Percentiles rank a stretch among this genome's conserved stretches.
Evolutionary conservation across 345 rosid genomes (phyloP).

Genomic region (Brassica incana): DNA sequence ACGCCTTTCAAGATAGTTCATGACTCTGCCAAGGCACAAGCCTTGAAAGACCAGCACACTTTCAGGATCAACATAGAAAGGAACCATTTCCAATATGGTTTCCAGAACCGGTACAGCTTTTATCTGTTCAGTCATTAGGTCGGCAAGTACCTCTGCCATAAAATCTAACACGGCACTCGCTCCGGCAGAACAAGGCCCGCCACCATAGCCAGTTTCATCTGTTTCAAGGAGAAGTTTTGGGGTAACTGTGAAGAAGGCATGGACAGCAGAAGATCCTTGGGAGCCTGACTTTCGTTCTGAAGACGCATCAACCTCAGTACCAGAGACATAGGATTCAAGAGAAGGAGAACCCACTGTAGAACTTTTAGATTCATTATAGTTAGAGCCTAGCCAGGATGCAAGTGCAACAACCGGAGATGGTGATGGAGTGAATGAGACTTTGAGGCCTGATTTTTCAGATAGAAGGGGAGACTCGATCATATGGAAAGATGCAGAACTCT

Average conservation of each 20-base stretch:
- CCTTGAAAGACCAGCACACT: conserved; percentile 91
- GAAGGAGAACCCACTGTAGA: conserved; percentile 57
- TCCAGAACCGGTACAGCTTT: conserved; percentile 82
- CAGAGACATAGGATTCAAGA: conserved; percentile 61
- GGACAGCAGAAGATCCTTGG: conserved; percentile 58
- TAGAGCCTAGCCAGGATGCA: conserved; percentile 80
- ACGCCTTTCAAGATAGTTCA: conserved; percentile 97
- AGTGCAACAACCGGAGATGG: conserved; percentile 75
- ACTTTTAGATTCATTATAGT: conserved; percentile 56
- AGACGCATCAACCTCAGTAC: conserved; percentile 67
- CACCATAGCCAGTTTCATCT: conserved; percentile 96
- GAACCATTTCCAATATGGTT: conserved; percentile 83
- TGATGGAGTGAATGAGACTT: conserved; percentile 53
- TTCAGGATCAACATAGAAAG: conserved; percentile 88
- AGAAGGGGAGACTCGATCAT: conserved; percentile 69
- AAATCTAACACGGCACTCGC: conserved; percentile 96
- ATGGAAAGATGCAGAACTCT: conserved; percentile 60
- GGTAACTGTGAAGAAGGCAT: conserved; percentile 55
- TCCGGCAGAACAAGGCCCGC: conserved; percentile 99
- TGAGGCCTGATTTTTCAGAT: conserved; percentile 78
- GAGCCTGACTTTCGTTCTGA: conserved; percentile 63
- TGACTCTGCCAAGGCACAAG: conserved; percentile 82
- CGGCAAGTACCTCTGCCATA: conserved; percentile 96
- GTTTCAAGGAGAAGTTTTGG: conserved; percentile 75
- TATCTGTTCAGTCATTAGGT: conserved; percentile 83